Base-by-base conservation (phyloP, 148 eudicot genomes). In the Heliosperma pusillum region DNA sequence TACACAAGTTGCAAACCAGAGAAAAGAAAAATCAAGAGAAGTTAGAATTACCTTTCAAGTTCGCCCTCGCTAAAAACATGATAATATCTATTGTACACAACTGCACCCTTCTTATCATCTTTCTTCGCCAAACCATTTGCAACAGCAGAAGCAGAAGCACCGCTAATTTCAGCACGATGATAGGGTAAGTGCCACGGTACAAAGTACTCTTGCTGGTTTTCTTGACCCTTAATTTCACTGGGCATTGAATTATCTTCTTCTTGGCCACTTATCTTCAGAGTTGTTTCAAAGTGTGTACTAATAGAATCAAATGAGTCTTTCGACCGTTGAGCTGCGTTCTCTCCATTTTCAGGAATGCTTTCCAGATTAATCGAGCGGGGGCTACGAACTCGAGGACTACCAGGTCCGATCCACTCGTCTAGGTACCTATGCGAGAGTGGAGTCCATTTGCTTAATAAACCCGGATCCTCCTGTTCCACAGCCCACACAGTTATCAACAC, bases 171-270 rank as follows among this genome's bases (percentile, higher is more conserved):
- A 57, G 97, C 98, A 66, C 98, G 92, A 76, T 95, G 98, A 83
- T 95, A 95, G 36, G 97, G 98, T 72, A 95, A 88, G 77, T 95
- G 98, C 98, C 98, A 95, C 22, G 98, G 98, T 57, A 95, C 96
- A 77, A 95, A 95, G 82, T 82, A 95, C 80, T 92, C 98, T 65
- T 95, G 98, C 72, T 88, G 96, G 68, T 76, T 80, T 53, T 78
- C 83, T 21, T 58, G 58, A 70, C 53, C 20, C 27, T 72, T 77
- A 65, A 74, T 86, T 63, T 40, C 60, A 74, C 21, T 52, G 66
- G 68, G 44, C 56, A 68, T 29, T 22, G 74, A 79, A 52, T 52
- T 4, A 68, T 76, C 84, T 66, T 79, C 33, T 42, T 50, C 79
- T 53, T 71, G 67, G 55, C 70, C 76, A 52, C 64, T n/a, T 59